Percentiles rank a stretch among this genome's conserved stretches.
These are phyloP conservation scores for Cicer yamashitae DNA, from an alignment of 306 rosid species.

Conservation along the genomic window DNA sequence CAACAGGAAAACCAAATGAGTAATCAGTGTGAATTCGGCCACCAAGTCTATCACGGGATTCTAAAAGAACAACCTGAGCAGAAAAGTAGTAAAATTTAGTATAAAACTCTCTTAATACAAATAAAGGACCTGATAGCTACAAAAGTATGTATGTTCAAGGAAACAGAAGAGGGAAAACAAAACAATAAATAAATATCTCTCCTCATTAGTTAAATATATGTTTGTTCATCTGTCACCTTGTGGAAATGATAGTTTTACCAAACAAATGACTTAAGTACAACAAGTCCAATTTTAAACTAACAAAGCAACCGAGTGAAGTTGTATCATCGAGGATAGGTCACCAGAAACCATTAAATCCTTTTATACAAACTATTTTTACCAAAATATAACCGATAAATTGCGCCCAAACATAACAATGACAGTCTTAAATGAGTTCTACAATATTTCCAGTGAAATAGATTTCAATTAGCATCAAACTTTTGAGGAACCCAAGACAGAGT, in stretches of 20 bases:
- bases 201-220: conserved; percentile 30
- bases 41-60: conserved; percentile 88
- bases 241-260: background rate
- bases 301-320: conserved; percentile 10
- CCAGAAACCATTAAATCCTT: conserved; percentile 26
- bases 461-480: background rate
- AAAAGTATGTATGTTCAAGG: conserved; percentile 6
- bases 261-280: conserved; percentile 12
- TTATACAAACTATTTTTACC: background rate
- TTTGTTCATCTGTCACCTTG: background rate
- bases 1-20: conserved; percentile 96
- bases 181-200: conserved; percentile 4
- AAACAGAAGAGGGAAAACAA: background rate
- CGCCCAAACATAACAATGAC: conserved; percentile 31
- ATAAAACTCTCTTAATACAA: conserved; percentile 8
- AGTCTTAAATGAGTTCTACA: conserved; percentile 10
- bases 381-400: background rate
- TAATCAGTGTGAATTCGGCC: conserved; percentile 92
- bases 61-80: conserved; percentile 83
- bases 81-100: background rate
- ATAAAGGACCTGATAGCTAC: background rate
- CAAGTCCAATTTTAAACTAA: conserved; percentile 12
- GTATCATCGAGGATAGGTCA: conserved; percentile 2
- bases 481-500: background rate
- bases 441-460: background rate